phyloP scores from a whole-genome alignment of 352 stramenopile species.

The Albugo laibachii region DNA sequence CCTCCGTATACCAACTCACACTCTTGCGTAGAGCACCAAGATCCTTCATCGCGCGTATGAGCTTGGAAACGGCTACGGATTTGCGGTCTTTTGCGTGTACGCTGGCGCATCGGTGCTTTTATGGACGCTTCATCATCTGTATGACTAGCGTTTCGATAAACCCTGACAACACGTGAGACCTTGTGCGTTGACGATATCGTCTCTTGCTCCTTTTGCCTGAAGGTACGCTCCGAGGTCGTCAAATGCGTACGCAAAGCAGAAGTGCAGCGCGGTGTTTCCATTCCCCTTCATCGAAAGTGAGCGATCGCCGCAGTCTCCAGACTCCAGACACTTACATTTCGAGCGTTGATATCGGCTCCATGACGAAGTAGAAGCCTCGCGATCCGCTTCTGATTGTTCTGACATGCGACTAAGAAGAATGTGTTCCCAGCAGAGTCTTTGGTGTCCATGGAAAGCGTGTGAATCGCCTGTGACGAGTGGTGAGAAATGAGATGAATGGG shows the following conservation, averaged over 20 bases:
- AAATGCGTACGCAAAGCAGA: constrained; percentile 88
- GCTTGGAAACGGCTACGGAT: constrained; percentile 57
- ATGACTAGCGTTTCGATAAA: constrained; percentile 17
- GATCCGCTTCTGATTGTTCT: constrained; percentile 94
- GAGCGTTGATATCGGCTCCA: constrained; percentile 84
- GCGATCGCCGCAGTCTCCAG: background rate
- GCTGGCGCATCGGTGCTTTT: constrained; percentile 40
- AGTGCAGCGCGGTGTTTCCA: constrained; percentile 85
- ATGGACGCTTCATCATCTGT: constrained; percentile 28
- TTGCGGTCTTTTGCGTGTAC: constrained; percentile 80
- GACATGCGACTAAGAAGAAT: constrained; percentile 83
- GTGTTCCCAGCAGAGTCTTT: constrained; percentile 86
- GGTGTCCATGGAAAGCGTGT: constrained; percentile 78
- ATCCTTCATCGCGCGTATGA: constrained; percentile 58
- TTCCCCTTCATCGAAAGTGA: constrained; percentile 27
- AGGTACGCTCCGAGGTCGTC: constrained; percentile 88
- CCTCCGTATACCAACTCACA: no score
- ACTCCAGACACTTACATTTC: constrained; percentile 43
- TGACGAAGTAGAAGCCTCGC: constrained; percentile 85
- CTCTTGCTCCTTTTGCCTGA: constrained; percentile 85
- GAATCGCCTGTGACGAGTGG: constrained; percentile 50
- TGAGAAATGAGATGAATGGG: background rate
- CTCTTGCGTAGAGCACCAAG: constrained; percentile 26
- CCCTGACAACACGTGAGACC: constrained; percentile 91
- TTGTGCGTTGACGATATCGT: constrained; percentile 83